Evolutionary conservation across 148 eudicot species (phyloP).

Genomic region (Beta vulgaris): DNA sequence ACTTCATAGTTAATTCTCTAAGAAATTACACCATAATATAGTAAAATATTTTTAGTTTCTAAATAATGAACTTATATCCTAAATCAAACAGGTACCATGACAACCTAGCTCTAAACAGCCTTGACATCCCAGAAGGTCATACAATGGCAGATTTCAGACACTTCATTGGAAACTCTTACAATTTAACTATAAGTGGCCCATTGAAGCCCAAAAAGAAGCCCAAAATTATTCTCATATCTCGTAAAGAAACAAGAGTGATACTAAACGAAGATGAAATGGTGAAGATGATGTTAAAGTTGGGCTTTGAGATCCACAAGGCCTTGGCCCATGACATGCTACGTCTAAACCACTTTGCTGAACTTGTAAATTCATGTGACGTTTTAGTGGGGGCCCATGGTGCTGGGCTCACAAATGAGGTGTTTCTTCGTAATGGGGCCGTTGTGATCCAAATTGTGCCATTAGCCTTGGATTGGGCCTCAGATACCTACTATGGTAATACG

Average conservation of each 20-base stretch:
- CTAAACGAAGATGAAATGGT: slow-evolving; percentile 45
- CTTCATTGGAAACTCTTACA: slow-evolving; percentile 34
- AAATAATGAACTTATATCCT: no score
- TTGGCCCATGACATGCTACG: slow-evolving; percentile 26
- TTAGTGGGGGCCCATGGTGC: slow-evolving; percentile 64
- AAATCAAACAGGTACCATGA: slow-evolving; percentile 33
- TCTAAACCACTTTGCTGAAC: slow-evolving; percentile 30
- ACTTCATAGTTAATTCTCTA: no score
- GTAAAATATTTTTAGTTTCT: no score
- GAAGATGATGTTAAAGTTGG: slow-evolving; percentile 38
- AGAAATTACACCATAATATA: no score
- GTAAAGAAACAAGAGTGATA: slow-evolving; percentile 37
- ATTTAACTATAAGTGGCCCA: slow-evolving; percentile 17
- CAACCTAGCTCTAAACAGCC: slow-evolving; percentile 29
- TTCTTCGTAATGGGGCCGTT: slow-evolving; percentile 49
- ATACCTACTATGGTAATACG: slow-evolving; percentile 39
- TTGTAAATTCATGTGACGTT: slow-evolving; percentile 46
- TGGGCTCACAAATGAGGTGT: slow-evolving; percentile 47
- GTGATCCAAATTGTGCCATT: slow-evolving; percentile 54
- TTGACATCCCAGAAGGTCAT: slow-evolving; percentile 34
- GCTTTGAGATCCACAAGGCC: slow-evolving; percentile 34
- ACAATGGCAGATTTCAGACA: slow-evolving; percentile 38
- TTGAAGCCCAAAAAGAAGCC: slow-evolving; percentile 15
- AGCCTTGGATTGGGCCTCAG: slow-evolving; percentile 44
- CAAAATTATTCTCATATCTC: slow-evolving; percentile 42